Evolutionary conservation across 2,329 filamentous ascomycete species (phyloP).

Genomic region (Cercospora brassicicola): DNA sequence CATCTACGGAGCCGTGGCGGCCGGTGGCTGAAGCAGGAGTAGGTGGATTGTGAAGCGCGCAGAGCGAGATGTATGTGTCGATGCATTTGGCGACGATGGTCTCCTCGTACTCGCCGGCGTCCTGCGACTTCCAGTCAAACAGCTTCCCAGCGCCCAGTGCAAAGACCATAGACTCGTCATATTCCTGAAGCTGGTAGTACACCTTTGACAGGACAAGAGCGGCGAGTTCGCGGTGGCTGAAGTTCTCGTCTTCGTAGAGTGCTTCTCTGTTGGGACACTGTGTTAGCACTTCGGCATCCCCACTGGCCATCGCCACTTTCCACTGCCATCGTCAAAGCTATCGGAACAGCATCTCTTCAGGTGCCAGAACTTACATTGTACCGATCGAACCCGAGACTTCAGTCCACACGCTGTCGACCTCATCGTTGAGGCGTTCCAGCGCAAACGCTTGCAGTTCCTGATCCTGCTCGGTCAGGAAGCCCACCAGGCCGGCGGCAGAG

Average conservation of each 20-base stretch:
- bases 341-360: not conserved
- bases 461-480: conserved; percentile 93
- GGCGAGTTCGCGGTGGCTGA: conserved; percentile 89
- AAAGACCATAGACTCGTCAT: conserved; percentile 99
- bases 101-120: conserved; percentile 93
- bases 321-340: not conserved
- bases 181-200: conserved; percentile 97
- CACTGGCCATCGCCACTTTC: not conserved
- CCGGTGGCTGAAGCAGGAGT: conserved; percentile 31
- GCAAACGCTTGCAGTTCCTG: conserved; percentile 92
- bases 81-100: conserved; percentile 98
- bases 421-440: conserved; percentile 89
- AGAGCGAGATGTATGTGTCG: conserved; percentile 91
- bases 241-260: conserved; percentile 93
- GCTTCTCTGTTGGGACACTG: conserved; percentile 67
- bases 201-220: conserved; percentile 95
- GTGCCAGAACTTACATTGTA: conserved; percentile 72
- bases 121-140: conserved; percentile 74
- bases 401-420: conserved; percentile 96
- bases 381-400: conserved; percentile 90
- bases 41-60: conserved; percentile 59
- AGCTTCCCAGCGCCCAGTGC: conserved; percentile 91
- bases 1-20: conserved; percentile 57
- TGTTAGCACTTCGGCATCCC: conserved; percentile 23
- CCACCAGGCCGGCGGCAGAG: conserved; percentile 90